Evolutionary conservation across 352 stramenopile species (phyloP).

Genomic region (Peronospora tabacina): DNA sequence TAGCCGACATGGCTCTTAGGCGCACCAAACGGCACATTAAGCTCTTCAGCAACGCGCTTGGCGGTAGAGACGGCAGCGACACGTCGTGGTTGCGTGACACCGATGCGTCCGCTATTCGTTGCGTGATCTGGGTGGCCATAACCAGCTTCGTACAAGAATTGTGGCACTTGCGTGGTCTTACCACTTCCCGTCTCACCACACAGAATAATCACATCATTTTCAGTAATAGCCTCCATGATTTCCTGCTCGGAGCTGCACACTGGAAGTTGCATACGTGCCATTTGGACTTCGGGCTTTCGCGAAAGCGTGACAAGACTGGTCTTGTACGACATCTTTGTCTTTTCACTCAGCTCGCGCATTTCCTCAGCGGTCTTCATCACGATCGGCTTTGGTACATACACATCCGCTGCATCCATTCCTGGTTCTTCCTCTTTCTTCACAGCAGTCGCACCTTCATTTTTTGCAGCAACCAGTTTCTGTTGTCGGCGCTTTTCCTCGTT

Average conservation of each 20-base stretch:
- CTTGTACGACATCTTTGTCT: slow-evolving; percentile 47
- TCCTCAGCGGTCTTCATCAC: slow-evolving; percentile 60
- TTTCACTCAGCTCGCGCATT: slow-evolving; percentile 48
- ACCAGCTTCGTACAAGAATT: slow-evolving; percentile 97
- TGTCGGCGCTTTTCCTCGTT: slow-evolving; percentile 68
- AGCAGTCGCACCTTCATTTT: slow-evolving; percentile 3
- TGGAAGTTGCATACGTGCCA: slow-evolving; percentile 92
- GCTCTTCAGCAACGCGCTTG: slow-evolving; percentile 95
- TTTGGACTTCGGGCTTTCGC: slow-evolving; percentile 81
- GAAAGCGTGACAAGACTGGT: slow-evolving; percentile 62
- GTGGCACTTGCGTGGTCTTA: slow-evolving; percentile 97
- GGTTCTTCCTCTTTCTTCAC: slow-evolving; percentile 19
- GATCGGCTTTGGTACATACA: slow-evolving; percentile 60
- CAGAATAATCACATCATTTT: slow-evolving; percentile 96
- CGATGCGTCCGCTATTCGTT: slow-evolving; percentile 70
- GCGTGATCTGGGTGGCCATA: slow-evolving; percentile 64
- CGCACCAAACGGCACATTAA: slow-evolving; percentile 83
- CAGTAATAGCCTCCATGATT: slow-evolving; percentile 95
- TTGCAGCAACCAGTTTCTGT: slow-evolving; percentile 21
- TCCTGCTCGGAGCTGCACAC: slow-evolving; percentile 98
- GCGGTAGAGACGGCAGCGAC: slow-evolving; percentile 98
- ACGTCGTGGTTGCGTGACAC: slow-evolving; percentile 95
- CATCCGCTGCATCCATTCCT: slow-evolving; percentile 24
- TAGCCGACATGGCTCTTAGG: slow-evolving; percentile 88
- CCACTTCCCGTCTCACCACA: slow-evolving; percentile 97